phyloP scores from a whole-genome alignment of 2,329 filamentous ascomycete genomes.

The Annulohypoxylon truncatum region DNA sequence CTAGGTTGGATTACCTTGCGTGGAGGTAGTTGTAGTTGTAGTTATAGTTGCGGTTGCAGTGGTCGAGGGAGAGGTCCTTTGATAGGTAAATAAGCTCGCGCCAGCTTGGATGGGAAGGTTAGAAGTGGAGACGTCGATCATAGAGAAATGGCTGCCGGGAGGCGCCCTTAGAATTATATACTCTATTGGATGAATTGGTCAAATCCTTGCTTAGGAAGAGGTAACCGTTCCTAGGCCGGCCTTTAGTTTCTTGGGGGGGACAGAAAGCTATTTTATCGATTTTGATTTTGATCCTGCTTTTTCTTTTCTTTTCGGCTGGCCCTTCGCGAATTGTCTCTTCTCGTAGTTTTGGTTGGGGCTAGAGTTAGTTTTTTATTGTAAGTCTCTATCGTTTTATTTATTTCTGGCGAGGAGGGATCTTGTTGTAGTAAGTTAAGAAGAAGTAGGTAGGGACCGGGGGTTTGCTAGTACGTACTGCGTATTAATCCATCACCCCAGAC shows the following conservation, averaged over 20 bases:
- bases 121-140: slow-evolving; percentile 52
- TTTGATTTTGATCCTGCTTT: slow-evolving; percentile 23
- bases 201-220: slow-evolving; percentile 35
- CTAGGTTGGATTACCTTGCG: slow-evolving; percentile 5
- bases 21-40: neutral
- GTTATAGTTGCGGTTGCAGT: too few species aligned
- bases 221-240: slow-evolving; percentile 38
- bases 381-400: slow-evolving; percentile 35
- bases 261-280: slow-evolving; percentile 11
- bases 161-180: slow-evolving; percentile 51
- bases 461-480: slow-evolving; percentile 25
- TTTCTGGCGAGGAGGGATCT: slow-evolving; percentile 34
- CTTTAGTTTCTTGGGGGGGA: slow-evolving; percentile 13
- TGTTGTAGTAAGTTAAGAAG: slow-evolving; percentile 39
- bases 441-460: slow-evolving; percentile 43
- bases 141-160: slow-evolving; percentile 47
- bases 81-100: slow-evolving; percentile 38
- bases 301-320: slow-evolving; percentile 11
- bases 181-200: slow-evolving; percentile 44
- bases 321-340: neutral
- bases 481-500: slow-evolving; percentile 39
- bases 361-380: slow-evolving; percentile 5
- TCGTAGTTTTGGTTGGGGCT: slow-evolving; percentile 25
- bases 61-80: slow-evolving; percentile 28
- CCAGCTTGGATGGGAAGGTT: slow-evolving; percentile 44